These are phyloP conservation scores for Tremella fuciformis DNA, from an alignment of 768 basidiomycete genomes.

Conservation along the genomic window DNA sequence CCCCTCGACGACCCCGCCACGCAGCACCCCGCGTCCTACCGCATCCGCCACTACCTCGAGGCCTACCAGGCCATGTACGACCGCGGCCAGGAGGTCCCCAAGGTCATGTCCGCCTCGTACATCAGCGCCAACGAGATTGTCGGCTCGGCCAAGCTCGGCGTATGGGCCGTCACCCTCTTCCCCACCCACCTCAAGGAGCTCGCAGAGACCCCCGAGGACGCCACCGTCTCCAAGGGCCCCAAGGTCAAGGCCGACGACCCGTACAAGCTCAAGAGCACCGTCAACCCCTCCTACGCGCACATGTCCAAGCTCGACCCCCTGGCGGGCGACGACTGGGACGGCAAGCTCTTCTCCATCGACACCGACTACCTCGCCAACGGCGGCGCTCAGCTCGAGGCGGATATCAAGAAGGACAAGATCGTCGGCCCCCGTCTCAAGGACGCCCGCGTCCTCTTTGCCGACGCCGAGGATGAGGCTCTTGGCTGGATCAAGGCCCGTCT, in stretches of 20 bases:
- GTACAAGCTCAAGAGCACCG: slow-evolving; percentile 4
- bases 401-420: slow-evolving; percentile 17
- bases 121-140: slow-evolving; percentile 22
- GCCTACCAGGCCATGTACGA: slow-evolving; percentile 8
- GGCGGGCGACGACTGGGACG: slow-evolving; percentile 3
- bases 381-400: slow-evolving; percentile 17
- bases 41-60: slow-evolving; percentile 2
- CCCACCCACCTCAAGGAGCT: slow-evolving; percentile 16
- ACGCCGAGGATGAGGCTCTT: neutral
- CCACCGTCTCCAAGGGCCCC: slow-evolving; percentile 5
- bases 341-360: slow-evolving; percentile 7
- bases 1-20: slow-evolving; percentile 19
- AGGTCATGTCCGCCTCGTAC: slow-evolving; percentile 29
- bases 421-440: slow-evolving; percentile 16
- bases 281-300: neutral
- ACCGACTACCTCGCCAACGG: slow-evolving; percentile 18
- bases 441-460: slow-evolving; percentile 22
- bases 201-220: slow-evolving; percentile 13
- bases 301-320: slow-evolving; percentile 19
- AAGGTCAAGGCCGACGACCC: slow-evolving; percentile 8
- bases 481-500: slow-evolving; percentile 1
- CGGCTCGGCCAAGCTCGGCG: slow-evolving; percentile 16
- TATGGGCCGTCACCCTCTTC: slow-evolving; percentile 14
- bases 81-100: slow-evolving; percentile 21
- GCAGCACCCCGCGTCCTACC: slow-evolving; percentile 8